These are phyloP conservation scores for Stevia rebaudiana DNA, from an alignment of 140 eudicot species.

Conservation along the genomic window DNA sequence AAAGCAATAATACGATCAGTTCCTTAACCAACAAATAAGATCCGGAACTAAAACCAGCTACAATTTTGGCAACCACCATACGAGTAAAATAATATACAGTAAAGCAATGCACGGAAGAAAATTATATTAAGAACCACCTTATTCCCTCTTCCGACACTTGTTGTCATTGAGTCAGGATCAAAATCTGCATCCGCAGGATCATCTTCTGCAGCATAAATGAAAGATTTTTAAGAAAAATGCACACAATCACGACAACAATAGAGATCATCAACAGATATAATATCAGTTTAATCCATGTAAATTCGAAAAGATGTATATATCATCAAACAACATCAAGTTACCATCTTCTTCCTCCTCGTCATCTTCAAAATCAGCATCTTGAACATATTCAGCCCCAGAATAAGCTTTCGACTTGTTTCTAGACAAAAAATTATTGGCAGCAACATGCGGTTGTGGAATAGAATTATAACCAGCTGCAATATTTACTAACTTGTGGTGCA, in stretches of 20 bases:
- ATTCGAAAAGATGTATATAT: neutral
- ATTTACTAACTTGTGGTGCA: constrained; percentile 45
- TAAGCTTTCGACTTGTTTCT: constrained; percentile 45
- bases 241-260: neutral
- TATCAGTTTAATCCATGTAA: neutral
- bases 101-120: neutral
- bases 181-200: constrained; percentile 97
- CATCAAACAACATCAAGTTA: constrained; percentile 17
- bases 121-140: constrained; percentile 39
- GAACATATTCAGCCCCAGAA: constrained; percentile 34
- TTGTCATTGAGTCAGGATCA: constrained; percentile 58
- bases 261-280: neutral
- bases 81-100: neutral
- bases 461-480: constrained; percentile 40
- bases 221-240: neutral
- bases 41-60: constrained; percentile 8
- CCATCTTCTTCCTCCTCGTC: constrained; percentile 67
- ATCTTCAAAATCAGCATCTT: constrained; percentile 59
- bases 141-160: constrained; percentile 43
- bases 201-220: constrained; percentile 58
- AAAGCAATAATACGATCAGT: constrained; percentile 2
- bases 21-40: constrained; percentile 11
- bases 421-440: constrained; percentile 24
- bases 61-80: neutral
- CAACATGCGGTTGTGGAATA: constrained; percentile 33